Evolutionary conservation across 805 yeast species (phyloP).

Genomic region (Wickerhamiella galacta): DNA sequence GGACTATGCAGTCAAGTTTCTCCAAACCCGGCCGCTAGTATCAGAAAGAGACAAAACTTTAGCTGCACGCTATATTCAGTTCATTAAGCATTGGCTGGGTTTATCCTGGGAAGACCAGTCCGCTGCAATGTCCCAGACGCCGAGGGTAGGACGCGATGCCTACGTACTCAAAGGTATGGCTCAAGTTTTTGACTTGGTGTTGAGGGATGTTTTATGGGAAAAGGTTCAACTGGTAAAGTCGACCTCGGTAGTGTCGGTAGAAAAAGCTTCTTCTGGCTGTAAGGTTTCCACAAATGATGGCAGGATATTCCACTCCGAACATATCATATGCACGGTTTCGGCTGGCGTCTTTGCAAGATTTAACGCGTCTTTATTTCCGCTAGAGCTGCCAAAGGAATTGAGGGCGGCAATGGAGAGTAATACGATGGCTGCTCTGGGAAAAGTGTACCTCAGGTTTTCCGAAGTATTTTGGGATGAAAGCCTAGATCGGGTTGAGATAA

Average conservation of each 20-base stretch:
- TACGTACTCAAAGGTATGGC: conserved; percentile 45
- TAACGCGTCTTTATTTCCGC: conserved; percentile 22
- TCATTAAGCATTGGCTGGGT: conserved; percentile 70
- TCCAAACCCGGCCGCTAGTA: conserved; percentile 20
- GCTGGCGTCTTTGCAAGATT: conserved; percentile 44
- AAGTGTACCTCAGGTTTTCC: conserved; percentile 53
- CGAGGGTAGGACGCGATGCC: conserved; percentile 55
- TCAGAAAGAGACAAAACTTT: conserved; percentile 30
- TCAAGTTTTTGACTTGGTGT: conserved; percentile 31
- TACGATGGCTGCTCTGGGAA: conserved; percentile 55
- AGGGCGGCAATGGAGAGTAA: conserved; percentile 29
- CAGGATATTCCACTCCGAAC: conserved; percentile 28
- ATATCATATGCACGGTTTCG: conserved; percentile 60
- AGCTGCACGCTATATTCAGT: conserved; percentile 38
- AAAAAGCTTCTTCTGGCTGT: conserved; percentile 15
- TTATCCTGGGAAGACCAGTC: conserved; percentile 48
- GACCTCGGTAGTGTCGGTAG: conserved; percentile 28
- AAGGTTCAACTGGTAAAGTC: conserved; percentile 24
- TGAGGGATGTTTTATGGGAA: conserved; percentile 22
- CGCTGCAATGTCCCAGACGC: conserved; percentile 46
- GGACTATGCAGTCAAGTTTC: conserved; percentile 32
- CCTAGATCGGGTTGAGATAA: conserved; percentile 31
- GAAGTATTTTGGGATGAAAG: conserved; percentile 40
- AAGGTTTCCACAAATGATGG: neutral
- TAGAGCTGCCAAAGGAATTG: conserved; percentile 27